Evolutionary conservation across 2,329 filamentous ascomycete genomes (phyloP).

Genomic region (Paecilomyces niveus): DNA sequence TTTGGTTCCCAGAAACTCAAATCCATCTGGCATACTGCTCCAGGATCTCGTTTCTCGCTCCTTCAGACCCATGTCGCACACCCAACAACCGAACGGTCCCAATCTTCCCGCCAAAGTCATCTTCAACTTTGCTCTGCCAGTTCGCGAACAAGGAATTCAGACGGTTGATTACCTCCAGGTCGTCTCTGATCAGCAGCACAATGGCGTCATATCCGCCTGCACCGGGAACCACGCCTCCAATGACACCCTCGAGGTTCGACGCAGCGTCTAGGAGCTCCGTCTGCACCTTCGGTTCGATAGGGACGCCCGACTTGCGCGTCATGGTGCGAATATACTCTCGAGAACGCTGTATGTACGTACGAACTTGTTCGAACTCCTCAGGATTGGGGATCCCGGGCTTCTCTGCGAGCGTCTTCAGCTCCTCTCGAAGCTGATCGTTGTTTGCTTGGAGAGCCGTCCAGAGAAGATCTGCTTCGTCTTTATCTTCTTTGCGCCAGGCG

Average conservation of each 20-base stretch:
- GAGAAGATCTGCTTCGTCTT: conserved; percentile 57
- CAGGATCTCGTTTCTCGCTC: conserved; percentile 33
- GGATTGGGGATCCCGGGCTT: conserved; percentile 34
- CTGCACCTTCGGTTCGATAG: conserved; percentile 83
- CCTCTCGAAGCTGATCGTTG: conserved; percentile 64
- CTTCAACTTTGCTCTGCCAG: conserved; percentile 52
- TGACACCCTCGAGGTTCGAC: conserved; percentile 64
- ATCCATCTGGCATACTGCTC: conserved; percentile 34
- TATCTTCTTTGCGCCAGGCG: conserved; percentile 64
- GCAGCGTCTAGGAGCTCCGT: conserved; percentile 76
- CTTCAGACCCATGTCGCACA: conserved; percentile 40
- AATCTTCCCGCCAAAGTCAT: conserved; percentile 39
- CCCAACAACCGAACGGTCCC: conserved; percentile 38
- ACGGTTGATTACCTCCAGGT: conserved; percentile 53
- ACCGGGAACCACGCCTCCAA: conserved; percentile 87
- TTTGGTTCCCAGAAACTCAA: conserved; percentile 4
- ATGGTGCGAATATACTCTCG: conserved; percentile 64
- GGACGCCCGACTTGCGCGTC: conserved; percentile 66
- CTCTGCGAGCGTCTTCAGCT: conserved; percentile 50
- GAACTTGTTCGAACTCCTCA: conserved; percentile 47
- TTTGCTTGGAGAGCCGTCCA: conserved; percentile 69
- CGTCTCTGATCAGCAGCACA: conserved; percentile 69
- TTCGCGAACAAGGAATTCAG: conserved; percentile 56
- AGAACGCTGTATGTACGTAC: conserved; percentile 45
- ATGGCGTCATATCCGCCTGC: conserved; percentile 92